phyloP scores from a whole-genome alignment of 257 asterid species.

The Salvia hispanica region DNA sequence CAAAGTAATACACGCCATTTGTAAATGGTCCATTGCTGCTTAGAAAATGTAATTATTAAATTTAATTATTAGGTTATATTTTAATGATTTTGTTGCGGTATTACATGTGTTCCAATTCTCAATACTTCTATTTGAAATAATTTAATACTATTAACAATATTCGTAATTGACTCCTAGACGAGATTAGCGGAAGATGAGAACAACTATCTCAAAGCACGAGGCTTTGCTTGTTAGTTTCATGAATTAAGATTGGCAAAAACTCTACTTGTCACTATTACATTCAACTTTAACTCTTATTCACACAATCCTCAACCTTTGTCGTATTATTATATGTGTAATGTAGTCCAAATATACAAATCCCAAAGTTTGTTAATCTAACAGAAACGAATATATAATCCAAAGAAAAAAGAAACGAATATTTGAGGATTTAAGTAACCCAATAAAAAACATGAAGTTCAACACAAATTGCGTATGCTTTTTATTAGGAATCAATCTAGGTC shows the following conservation, averaged over 20 bases:
- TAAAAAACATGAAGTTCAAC: not conserved
- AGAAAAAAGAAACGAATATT: not conserved
- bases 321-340: not conserved
- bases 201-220: conserved; percentile 27
- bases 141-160: not conserved
- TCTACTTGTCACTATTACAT: no score
- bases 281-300: no score
- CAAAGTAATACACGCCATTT: no score
- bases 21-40: no score
- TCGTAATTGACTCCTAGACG: conserved; percentile 30
- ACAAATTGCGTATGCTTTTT: not conserved
- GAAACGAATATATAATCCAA: no score
- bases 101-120: not conserved
- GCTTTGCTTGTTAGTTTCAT: not conserved
- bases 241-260: no score
- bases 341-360: not conserved
- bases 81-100: no score
- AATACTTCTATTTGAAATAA: not conserved
- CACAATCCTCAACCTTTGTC: no score
- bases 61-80: no score
- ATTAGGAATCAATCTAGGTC: no score
- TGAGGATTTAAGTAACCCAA: not conserved
- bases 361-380: not conserved
- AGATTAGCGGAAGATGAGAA: conserved; percentile 22
- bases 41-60: no score